These are phyloP conservation scores for Phytophthora fragariae DNA, from an alignment of 352 stramenopile genomes.

Conservation along the genomic window DNA sequence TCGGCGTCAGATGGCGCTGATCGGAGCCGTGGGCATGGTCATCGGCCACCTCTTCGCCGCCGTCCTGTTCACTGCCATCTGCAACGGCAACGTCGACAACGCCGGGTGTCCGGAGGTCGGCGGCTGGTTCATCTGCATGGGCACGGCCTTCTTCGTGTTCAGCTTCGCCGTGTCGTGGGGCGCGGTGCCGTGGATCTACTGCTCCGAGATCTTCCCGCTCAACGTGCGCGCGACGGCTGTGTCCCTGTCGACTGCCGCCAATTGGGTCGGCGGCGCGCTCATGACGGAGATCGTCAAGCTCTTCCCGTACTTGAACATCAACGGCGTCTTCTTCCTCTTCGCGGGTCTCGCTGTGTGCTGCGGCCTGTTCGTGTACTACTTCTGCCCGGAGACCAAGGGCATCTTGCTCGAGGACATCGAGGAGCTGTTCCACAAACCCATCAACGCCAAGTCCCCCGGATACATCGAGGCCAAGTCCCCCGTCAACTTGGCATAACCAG, in stretches of 20 bases:
- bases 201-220: slow-evolving; percentile 59
- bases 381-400: slow-evolving; percentile 37
- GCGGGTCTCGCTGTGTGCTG: slow-evolving; percentile 13
- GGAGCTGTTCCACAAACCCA: slow-evolving; percentile 10
- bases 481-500: slow-evolving; percentile 27
- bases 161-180: slow-evolving; percentile 41
- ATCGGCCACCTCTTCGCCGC: slow-evolving; percentile 45
- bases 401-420: slow-evolving; percentile 14
- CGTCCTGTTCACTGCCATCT: slow-evolving; percentile 39
- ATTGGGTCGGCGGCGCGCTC: slow-evolving; percentile 51
- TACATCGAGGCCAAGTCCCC: slow-evolving; percentile 41
- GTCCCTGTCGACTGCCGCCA: slow-evolving; percentile 43
- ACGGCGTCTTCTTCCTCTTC: slow-evolving; percentile 39
- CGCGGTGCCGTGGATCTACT: slow-evolving; percentile 61
- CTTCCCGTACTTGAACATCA: slow-evolving; percentile 23
- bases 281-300: slow-evolving; percentile 42
- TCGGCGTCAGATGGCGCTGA: slow-evolving; percentile 39
- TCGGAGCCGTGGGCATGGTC: slow-evolving; percentile 44
- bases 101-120: slow-evolving; percentile 32
- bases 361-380: slow-evolving; percentile 33
- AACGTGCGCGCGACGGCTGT: slow-evolving; percentile 54
- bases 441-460: slow-evolving; percentile 25
- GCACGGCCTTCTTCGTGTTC: slow-evolving; percentile 30
- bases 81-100: slow-evolving; percentile 36
- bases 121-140: slow-evolving; percentile 45